Conservation (phyloP, 2,329 filamentous ascomycete genomes). For the Huntiella bhutanensis region DNA sequence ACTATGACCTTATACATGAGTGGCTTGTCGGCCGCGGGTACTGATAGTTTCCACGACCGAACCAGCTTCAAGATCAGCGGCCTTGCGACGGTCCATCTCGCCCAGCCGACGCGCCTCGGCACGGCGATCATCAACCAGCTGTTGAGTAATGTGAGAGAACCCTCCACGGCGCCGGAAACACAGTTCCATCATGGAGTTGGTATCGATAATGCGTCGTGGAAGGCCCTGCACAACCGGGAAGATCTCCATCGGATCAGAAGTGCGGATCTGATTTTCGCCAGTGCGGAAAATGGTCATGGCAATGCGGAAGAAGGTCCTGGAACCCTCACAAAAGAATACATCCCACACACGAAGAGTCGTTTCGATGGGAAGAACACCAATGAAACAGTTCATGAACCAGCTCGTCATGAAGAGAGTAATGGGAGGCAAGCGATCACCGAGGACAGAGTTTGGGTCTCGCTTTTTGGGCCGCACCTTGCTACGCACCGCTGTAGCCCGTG, state of each 20-base stretch:
- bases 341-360: slow-evolving; percentile 88
- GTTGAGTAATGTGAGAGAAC: slow-evolving; percentile 65
- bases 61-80: slow-evolving; percentile 10
- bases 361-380: slow-evolving; percentile 81
- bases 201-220: slow-evolving; percentile 63
- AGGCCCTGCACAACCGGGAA: slow-evolving; percentile 85
- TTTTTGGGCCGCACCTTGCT: slow-evolving; percentile 17
- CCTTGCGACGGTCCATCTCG: slow-evolving; percentile 21
- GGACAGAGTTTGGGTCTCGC: slow-evolving; percentile 22
- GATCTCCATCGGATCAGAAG: slow-evolving; percentile 83
- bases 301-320: slow-evolving; percentile 82
- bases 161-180: slow-evolving; percentile 67
- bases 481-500: slow-evolving; percentile 11
- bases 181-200: slow-evolving; percentile 62
- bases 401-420: slow-evolving; percentile 85
- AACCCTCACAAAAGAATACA: slow-evolving; percentile 86
- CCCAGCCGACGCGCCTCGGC: slow-evolving; percentile 43
- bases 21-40: neutral
- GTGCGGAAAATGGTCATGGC: slow-evolving; percentile 82
- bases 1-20: neutral
- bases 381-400: slow-evolving; percentile 97
- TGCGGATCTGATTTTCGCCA: slow-evolving; percentile 62
- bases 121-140: slow-evolving; percentile 58
- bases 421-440: slow-evolving; percentile 50
- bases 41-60: neutral